phyloP scores from a whole-genome alignment of 2,329 filamentous ascomycete species.

The Paraphaeosphaeria sporulosa region DNA sequence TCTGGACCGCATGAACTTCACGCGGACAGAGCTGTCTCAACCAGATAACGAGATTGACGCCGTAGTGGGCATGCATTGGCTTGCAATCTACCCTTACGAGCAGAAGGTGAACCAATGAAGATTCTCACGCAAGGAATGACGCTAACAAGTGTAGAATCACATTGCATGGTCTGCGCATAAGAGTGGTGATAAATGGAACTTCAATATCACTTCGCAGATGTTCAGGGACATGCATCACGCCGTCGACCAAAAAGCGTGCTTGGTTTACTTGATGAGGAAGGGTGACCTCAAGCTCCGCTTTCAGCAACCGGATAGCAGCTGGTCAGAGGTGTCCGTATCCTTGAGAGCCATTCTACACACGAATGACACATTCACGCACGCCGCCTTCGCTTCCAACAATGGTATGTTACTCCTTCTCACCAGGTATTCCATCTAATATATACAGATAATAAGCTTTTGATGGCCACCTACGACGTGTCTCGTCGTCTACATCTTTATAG shows the following conservation, averaged over 20 bases:
- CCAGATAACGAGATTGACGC: slow-evolving; percentile 76
- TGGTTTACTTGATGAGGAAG: slow-evolving; percentile 78
- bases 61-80: slow-evolving; percentile 87
- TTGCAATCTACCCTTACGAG: slow-evolving; percentile 58
- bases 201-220: slow-evolving; percentile 70
- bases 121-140: neutral
- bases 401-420: slow-evolving; percentile 54
- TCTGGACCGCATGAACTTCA: slow-evolving; percentile 74
- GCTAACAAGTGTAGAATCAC: slow-evolving; percentile 37
- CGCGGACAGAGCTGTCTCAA: slow-evolving; percentile 71
- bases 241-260: slow-evolving; percentile 71
- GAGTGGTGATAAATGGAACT: slow-evolving; percentile 66
- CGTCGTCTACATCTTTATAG: slow-evolving; percentile 78
- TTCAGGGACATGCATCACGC: slow-evolving; percentile 78
- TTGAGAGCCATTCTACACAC: slow-evolving; percentile 76
- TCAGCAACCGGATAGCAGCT: slow-evolving; percentile 74
- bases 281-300: slow-evolving; percentile 79
- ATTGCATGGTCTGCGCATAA: slow-evolving; percentile 52
- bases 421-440: slow-evolving; percentile 11
- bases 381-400: slow-evolving; percentile 67
- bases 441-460: slow-evolving; percentile 61
- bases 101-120: slow-evolving; percentile 39
- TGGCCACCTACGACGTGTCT: slow-evolving; percentile 73
- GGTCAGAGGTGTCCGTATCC: slow-evolving; percentile 76
- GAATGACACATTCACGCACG: slow-evolving; percentile 53